Evolutionary conservation across 176 grass and related monocot species (phyloP).

Genomic region (Typha latifolia): DNA sequence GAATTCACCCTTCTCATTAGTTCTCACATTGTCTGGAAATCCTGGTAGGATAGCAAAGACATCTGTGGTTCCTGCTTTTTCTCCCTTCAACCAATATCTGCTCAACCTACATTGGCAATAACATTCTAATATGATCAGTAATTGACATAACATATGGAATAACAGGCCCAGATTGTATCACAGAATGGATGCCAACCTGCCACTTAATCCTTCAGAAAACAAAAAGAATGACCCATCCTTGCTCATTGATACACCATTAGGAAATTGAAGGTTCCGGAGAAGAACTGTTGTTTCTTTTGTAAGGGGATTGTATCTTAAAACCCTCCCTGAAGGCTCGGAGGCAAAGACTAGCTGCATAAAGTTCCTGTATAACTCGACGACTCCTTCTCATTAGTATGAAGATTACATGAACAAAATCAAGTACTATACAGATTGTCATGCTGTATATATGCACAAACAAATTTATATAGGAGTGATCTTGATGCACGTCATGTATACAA

Average conservation of each 20-base stretch:
- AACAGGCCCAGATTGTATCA: not conserved
- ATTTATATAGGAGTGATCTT: too few species aligned
- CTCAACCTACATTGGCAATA: conserved; percentile 40
- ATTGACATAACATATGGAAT: not conserved
- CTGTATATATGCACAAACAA: too few species aligned
- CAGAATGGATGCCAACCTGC: conserved; percentile 33
- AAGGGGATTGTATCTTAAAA: conserved; percentile 61
- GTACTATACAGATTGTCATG: not conserved
- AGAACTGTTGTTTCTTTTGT: conserved; percentile 82
- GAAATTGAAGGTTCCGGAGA: conserved; percentile 60
- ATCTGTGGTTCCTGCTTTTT: conserved; percentile 69
- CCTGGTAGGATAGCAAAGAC: conserved; percentile 65
- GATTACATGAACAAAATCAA: not conserved
- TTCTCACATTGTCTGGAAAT: conserved; percentile 87
- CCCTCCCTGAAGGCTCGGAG: conserved; percentile 71
- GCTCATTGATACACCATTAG: conserved; percentile 82
- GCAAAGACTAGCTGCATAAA: conserved; percentile 82
- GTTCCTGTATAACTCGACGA: conserved; percentile 36
- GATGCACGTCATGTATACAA: too few species aligned
- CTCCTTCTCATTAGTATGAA: not conserved
- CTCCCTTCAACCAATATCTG: conserved; percentile 88
- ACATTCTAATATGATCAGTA: not conserved
- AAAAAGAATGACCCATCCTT: conserved; percentile 87
- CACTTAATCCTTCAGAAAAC: conserved; percentile 68
- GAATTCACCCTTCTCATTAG: conserved; percentile 84